A percentile compares a stretch with the other conserved stretches of the same genome.
Conservation (phyloP, 495 filamentous ascomycete genomes). For the Aspergillus diversus region DNA sequence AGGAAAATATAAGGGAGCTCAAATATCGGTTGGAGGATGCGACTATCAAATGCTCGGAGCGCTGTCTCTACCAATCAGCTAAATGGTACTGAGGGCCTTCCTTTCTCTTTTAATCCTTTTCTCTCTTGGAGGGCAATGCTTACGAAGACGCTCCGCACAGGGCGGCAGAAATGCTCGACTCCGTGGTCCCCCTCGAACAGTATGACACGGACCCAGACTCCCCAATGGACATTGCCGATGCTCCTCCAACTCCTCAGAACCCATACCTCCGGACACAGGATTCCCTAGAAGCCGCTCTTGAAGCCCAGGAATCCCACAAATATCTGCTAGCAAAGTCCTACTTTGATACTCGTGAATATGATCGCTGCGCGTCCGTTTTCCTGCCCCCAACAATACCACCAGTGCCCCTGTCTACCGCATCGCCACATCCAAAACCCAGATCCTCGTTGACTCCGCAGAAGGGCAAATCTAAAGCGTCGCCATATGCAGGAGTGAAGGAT, state of each 20-base stretch:
- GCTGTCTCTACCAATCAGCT: slow-evolving; percentile 93
- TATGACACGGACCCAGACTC: slow-evolving; percentile 63
- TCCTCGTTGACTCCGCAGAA: slow-evolving; percentile 48
- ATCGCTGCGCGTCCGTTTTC: slow-evolving; percentile 91
- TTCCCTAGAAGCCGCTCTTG: slow-evolving; percentile 72
- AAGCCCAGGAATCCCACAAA: slow-evolving; percentile 76
- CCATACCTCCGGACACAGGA: slow-evolving; percentile 56
- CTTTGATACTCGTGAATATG: slow-evolving; percentile 95
- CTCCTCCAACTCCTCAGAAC: slow-evolving; percentile 34
- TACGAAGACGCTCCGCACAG: slow-evolving; percentile 45
- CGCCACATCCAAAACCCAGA: slow-evolving; percentile 47
- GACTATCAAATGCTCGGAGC: slow-evolving; percentile 86
- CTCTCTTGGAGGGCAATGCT: neutral
- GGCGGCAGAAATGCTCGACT: slow-evolving; percentile 92
- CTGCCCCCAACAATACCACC: slow-evolving; percentile 72
- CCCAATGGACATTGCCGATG: slow-evolving; percentile 55
- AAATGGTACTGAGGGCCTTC: slow-evolving; percentile 73
- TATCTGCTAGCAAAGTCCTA: slow-evolving; percentile 93
- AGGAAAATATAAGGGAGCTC: slow-evolving; percentile 51
- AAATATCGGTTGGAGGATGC: slow-evolving; percentile 76
- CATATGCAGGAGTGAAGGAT: slow-evolving; percentile 33
- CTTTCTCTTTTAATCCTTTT: neutral
- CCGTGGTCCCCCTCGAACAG: slow-evolving; percentile 60
- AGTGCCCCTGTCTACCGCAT: slow-evolving; percentile 56
- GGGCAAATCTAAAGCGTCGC: slow-evolving; percentile 57